A percentile compares a stretch with the other conserved stretches of the same genome.
These are phyloP conservation scores for Phialophora verrucosa DNA, from an alignment of 2,329 filamentous ascomycete genomes.

Conservation along the genomic window DNA sequence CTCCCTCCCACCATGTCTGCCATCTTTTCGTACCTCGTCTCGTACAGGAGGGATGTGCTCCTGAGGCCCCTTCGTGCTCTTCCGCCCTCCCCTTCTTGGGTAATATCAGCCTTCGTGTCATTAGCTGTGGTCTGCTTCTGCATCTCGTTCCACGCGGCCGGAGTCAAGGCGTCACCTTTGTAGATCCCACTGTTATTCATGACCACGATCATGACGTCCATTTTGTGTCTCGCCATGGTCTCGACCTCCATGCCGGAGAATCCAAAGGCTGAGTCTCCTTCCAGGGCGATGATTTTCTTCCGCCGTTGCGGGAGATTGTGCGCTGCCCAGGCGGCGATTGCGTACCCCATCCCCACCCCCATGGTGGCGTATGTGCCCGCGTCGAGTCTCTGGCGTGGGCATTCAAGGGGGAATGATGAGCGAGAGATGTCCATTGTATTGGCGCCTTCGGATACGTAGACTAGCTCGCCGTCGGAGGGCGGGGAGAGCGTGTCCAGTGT, in stretches of 20 bases:
- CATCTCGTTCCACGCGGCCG: slow-evolving; percentile 53
- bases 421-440: slow-evolving; percentile 68
- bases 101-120: slow-evolving; percentile 36
- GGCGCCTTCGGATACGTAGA: slow-evolving; percentile 64
- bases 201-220: slow-evolving; percentile 62
- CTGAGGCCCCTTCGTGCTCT: slow-evolving; percentile 47
- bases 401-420: slow-evolving; percentile 59
- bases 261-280: slow-evolving; percentile 63
- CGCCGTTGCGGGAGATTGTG: slow-evolving; percentile 54
- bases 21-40: slow-evolving; percentile 62
- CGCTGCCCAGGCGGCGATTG: slow-evolving; percentile 61
- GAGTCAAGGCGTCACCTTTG: slow-evolving; percentile 51
- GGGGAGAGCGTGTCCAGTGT: slow-evolving; percentile 55
- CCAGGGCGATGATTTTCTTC: slow-evolving; percentile 63
- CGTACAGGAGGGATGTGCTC: slow-evolving; percentile 59
- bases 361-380: slow-evolving; percentile 65
- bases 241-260: slow-evolving; percentile 63
- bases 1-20: slow-evolving; percentile 61
- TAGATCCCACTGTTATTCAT: slow-evolving; percentile 62
- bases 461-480: slow-evolving; percentile 54
- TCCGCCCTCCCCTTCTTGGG: slow-evolving; percentile 24
- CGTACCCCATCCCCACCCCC: slow-evolving; percentile 64
- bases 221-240: slow-evolving; percentile 61
- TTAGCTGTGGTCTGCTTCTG: slow-evolving; percentile 50
- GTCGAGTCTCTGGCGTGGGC: slow-evolving; percentile 62